Evolutionary conservation across 495 filamentous ascomycete genomes (phyloP), one percentile per base, ranked within the genome.

Genomic region (Aspergillus panamensis): DNA sequence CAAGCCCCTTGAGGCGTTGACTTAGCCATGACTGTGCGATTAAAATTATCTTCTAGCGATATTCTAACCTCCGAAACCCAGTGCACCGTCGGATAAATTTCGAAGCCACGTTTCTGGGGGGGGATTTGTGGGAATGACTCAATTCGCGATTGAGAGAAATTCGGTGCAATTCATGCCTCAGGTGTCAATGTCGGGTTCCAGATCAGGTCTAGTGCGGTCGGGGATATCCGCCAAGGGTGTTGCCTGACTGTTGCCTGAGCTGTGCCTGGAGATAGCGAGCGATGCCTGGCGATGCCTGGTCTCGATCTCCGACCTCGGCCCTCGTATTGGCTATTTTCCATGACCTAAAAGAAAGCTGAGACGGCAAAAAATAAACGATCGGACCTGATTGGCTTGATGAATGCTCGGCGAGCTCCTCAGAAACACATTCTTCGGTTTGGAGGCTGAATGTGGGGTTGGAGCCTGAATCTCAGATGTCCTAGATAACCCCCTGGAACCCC

Each of bases 1-100:
- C 68, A 57, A 16, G 47, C n/a, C 40, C 35, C 45, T 4, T 9
- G 39, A 12, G 33, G 14, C 2, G 29, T 20, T 3, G 31, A 33
- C 12, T 37, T 6, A n/a, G 14, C 8, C 1, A 7, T 37, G 31
- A 13, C 35, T 6, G 30, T 33, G n/a, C 25, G 29, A 25, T 25
- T 2, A 25, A 25, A 25, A 25, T 25, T 5, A 5, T 25, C 5
- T 25, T 25, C 25, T 25, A 5, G 25, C 2, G 2, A 25, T 25
- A 25, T 25, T 25, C 5, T 25, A 25, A 25, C 25, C 25, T 25
- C 5, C 25, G 25, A 12, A n/a, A 39, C 8, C 5, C 35, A 39
- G 6, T 39, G 35, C 35, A 39, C 25, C 2, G 25, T 25, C 25
- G 25, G 25, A 25, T 25, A 5, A 5, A 25, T 25, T 5, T 25